Evolutionary conservation across 2,329 filamentous ascomycete genomes (phyloP), one percentile per base, ranked within the genome.

Genomic region (Phaeosphaeriaceae sp.): DNA sequence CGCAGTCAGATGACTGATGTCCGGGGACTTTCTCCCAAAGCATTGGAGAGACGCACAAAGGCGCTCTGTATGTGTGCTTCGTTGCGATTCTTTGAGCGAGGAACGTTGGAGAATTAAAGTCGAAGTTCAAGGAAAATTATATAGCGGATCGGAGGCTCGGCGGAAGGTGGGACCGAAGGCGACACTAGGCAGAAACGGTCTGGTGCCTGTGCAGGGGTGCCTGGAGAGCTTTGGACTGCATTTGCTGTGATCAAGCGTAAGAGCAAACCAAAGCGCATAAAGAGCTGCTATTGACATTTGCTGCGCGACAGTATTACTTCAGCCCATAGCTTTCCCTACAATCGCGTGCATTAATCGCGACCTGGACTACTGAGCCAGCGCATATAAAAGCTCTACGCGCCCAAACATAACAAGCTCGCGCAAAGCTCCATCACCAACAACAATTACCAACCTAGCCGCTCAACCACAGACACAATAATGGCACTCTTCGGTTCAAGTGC

Each of bases 1-100:
- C 76, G 77, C 74, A 79, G 55, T 80, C 58, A 56, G 30, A 79
- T 74, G 78, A 64, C 82, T 83, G 79, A 58, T 87, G 92, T 97
- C 93, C 93, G 93, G 93, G 93, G 93, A 97, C 93, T 97, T 97
- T 97, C 93, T 96, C 93, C 93, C 92, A 94, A 97, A 97, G 92
- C 92, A 59, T 77, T 66, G 46, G 58, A 66, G 67, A 71, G 67
- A 66, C 66, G 47, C 55, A 44, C 43, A 16, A 47, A 45, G 53
- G 68, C 67, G 74, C 70, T 84, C 90, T 88, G 90, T 96, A 80
- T 88, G 90, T 92, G 79, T 91, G 92, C 93, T 97, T 96, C 88
- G 92, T 68, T 88, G 92, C 93, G 93, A 97, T 96, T 91, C 91
- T 91, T 97, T 86, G 91, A 92, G 83, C 92, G 92, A 96, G 91